Evolutionary conservation across 2,329 filamentous ascomycete species (phyloP).

Genomic region (Nemania bipapillata): DNA sequence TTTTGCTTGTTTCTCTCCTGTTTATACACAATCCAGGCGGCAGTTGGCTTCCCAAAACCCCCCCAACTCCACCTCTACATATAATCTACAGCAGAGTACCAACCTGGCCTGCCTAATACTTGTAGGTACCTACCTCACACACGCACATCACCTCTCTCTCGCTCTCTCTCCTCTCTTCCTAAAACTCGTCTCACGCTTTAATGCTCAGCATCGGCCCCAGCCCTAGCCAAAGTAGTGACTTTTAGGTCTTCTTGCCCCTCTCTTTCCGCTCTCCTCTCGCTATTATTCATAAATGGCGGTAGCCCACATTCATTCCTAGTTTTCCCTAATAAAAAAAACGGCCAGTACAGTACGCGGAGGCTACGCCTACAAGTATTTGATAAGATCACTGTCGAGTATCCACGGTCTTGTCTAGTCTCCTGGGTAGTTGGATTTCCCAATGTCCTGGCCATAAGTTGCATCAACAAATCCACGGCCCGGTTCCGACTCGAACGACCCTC

Average conservation of each 20-base stretch:
- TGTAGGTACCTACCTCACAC: constrained; percentile 2
- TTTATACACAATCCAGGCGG: background rate
- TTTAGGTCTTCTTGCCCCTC: constrained; percentile 26
- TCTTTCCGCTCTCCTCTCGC: constrained; percentile 26
- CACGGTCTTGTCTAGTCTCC: constrained; percentile 30
- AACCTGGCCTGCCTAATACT: background rate
- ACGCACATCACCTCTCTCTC: constrained; percentile 2
- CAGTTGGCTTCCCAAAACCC: background rate
- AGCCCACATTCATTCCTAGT: constrained; percentile 33
- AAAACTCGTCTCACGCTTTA: constrained; percentile 22
- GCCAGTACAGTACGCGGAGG: constrained; percentile 17
- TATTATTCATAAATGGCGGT: constrained; percentile 16
- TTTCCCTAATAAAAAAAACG: constrained; percentile 25
- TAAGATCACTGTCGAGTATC: constrained; percentile 24
- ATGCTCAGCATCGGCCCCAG: constrained; percentile 26
- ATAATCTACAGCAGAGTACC: background rate
- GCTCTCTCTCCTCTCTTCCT: background rate
- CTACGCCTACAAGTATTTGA: constrained; percentile 27
- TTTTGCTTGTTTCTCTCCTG: background rate
- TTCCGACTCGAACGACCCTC: constrained; percentile 27
- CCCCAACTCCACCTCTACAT: background rate
- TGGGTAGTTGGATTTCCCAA: constrained; percentile 23
- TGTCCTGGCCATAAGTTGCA: constrained; percentile 28
- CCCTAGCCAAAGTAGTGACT: constrained; percentile 32
- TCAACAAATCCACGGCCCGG: constrained; percentile 29